phyloP scores from a whole-genome alignment of 257 asterid genomes.

The Ophiorrhiza pumila region DNA sequence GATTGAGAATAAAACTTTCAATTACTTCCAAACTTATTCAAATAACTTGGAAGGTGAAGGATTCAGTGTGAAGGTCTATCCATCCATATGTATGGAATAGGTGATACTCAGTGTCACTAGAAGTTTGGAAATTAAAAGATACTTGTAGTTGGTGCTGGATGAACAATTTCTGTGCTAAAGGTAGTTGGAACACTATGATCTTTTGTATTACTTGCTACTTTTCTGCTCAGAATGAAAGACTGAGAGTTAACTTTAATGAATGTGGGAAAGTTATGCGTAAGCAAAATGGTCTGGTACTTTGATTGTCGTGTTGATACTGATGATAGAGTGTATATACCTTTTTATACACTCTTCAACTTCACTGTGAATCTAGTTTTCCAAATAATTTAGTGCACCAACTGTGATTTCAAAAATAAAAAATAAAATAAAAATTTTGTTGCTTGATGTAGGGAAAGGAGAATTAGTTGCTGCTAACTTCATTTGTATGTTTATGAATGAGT shows the following conservation, averaged over 20 bases:
- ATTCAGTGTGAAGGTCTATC: neutral
- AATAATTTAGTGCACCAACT: neutral
- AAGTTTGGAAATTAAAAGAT: neutral
- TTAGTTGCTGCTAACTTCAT: neutral
- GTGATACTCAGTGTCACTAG: neutral
- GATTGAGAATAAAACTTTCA: neutral
- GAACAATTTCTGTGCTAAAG: neutral
- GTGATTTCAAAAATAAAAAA: neutral
- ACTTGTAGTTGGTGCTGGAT: neutral
- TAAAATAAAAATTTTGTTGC: too few relatives aligned
- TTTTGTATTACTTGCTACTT: neutral
- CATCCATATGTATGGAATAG: neutral
- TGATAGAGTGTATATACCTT: neutral
- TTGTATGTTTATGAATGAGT: neutral
- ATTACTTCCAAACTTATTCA: neutral
- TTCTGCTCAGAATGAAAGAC: neutral
- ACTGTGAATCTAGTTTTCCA: neutral
- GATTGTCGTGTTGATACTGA: neutral
- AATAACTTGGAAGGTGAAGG: conserved; percentile 1
- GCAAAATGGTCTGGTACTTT: neutral
- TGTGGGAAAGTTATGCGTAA: neutral
- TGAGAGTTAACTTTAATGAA: neutral
- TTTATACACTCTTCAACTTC: neutral
- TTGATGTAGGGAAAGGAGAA: neutral
- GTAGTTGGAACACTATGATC: neutral